Percentiles rank a stretch among this genome's conserved stretches.
phyloP scores from a whole-genome alignment of 2,329 filamentous ascomycete genomes.

The Dactylellina sp. region DNA sequence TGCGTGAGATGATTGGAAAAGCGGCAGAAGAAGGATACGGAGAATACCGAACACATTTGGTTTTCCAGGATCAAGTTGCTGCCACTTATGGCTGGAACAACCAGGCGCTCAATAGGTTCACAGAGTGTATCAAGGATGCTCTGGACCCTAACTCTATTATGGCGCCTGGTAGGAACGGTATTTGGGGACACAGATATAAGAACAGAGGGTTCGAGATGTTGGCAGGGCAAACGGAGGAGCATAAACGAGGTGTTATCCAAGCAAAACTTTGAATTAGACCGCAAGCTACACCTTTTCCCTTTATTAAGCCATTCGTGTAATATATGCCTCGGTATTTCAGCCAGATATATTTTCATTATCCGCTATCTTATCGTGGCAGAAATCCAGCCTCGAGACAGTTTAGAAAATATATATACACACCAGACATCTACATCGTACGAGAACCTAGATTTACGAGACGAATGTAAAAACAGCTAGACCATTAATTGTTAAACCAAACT shows the following conservation, averaged over 20 bases:
- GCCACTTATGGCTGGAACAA: slow-evolving; percentile 65
- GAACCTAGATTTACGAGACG: no score
- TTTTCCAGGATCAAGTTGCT: slow-evolving; percentile 66
- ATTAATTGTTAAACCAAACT: no score
- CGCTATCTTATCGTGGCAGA: no score
- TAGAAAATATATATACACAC: no score
- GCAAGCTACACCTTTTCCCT: background rate
- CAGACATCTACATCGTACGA: no score
- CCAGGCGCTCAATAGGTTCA: slow-evolving; percentile 65
- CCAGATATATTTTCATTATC: no score
- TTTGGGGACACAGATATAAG: slow-evolving; percentile 64
- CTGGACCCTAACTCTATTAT: slow-evolving; percentile 67
- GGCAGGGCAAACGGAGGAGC: slow-evolving; percentile 13
- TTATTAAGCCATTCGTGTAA: no score
- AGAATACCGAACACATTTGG: slow-evolving; percentile 67
- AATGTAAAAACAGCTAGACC: no score
- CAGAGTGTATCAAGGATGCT: slow-evolving; percentile 66
- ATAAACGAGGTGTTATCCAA: background rate
- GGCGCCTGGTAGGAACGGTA: slow-evolving; percentile 66
- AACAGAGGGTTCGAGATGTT: slow-evolving; percentile 62
- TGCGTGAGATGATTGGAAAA: slow-evolving; percentile 64
- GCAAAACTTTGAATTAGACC: slow-evolving; percentile 19
- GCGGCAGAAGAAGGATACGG: slow-evolving; percentile 65
- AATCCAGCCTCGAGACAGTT: no score
- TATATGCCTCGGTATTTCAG: no score